phyloP scores from a whole-genome alignment of 2,329 filamentous ascomycete species.

The Fusarium virguliforme region DNA sequence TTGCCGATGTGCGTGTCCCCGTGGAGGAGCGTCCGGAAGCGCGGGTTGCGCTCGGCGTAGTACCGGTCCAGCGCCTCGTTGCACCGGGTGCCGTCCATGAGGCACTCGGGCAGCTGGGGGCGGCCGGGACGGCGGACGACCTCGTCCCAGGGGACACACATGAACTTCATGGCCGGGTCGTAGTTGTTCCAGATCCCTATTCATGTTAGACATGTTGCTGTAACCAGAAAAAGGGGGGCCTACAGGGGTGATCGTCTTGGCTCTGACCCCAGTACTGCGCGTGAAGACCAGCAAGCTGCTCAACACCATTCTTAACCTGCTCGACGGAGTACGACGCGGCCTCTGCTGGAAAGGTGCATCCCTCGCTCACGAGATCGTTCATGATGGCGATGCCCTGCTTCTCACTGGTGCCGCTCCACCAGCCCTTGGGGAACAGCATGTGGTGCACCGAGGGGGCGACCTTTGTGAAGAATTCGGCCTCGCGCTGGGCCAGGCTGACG shows the following conservation, averaged over 20 bases:
- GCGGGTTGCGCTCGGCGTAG: conserved; percentile 56
- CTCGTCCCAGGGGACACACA: conserved; percentile 51
- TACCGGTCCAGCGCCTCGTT: conserved; percentile 58
- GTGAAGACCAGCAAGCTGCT: conserved; percentile 60
- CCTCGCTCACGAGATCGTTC: conserved; percentile 54
- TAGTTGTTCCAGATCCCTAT: conserved; percentile 57
- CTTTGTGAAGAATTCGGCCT: conserved; percentile 58
- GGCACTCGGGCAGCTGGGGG: conserved; percentile 56
- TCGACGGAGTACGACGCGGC: conserved; percentile 53
- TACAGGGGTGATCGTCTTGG: conserved; percentile 53
- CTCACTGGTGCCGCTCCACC: conserved; percentile 56
- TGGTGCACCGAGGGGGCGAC: conserved; percentile 54
- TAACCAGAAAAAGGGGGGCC: accelerated
- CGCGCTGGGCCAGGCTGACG: conserved; percentile 53
- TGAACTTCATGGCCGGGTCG: conserved; percentile 57
- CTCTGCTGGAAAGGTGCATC: conserved; percentile 56
- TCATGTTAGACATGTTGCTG: background rate
- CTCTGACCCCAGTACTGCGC: conserved; percentile 55
- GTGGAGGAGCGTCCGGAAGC: conserved; percentile 60
- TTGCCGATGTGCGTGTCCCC: conserved; percentile 63
- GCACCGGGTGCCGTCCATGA: conserved; percentile 56
- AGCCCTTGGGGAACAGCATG: conserved; percentile 56
- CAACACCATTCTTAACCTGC: conserved; percentile 56
- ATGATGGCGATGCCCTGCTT: conserved; percentile 59
- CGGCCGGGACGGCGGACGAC: conserved; percentile 52